Base-by-base conservation (phyloP, 495 filamentous ascomycete species). In the Aspergillus sparsus region DNA sequence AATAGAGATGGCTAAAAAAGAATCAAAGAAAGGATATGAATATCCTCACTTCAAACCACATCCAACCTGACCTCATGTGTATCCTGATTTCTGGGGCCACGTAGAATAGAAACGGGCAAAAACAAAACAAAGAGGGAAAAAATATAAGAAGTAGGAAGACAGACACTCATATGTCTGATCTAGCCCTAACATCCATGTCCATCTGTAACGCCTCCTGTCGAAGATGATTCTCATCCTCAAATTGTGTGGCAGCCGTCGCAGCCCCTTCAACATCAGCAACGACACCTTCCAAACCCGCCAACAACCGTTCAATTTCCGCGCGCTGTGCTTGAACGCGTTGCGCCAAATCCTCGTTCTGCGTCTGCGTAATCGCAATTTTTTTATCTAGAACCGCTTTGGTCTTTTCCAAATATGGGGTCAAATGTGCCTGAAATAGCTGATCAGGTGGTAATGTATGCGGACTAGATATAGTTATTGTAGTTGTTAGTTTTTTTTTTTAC, bases 381-480 rank as follows among this genome's bases (percentile, higher is more conserved):
- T 77, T 74, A 58, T 88, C 83, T 52, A 95, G 76, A 37, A 83
- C 75, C 1, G 79, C 74, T 41, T 87, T 81, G 55, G 88, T 83
- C 55, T 82, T 73, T 8, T 77, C 72, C 3, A 93, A 76, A 64
- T 88, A 84, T 0, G 89, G 89, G 7, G 80, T 76, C 6, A 96
- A 73, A 70, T 94, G 89, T 0, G 91, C 89, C 12, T 77, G 75
- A 33, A 89, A 83, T 13, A 97, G 70, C 6, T 81, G 73, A 18
- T 81, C 69, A 0, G 91, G 84, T 3, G 89, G 83, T n/a, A 94
- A 82, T 31, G 83, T 85, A 73, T 97, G 92, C 7, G 90, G 89
- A 31, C 89, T 93, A 51, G 9, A 15, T 5, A 7, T n/a, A 39
- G 10, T 13, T 7, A 36, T 9, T 45, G 21, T 27, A 27, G 3